Base-by-base conservation (phyloP, 1,284 basidiomycete genomes). In the Ganoderma multipileum region DNA sequence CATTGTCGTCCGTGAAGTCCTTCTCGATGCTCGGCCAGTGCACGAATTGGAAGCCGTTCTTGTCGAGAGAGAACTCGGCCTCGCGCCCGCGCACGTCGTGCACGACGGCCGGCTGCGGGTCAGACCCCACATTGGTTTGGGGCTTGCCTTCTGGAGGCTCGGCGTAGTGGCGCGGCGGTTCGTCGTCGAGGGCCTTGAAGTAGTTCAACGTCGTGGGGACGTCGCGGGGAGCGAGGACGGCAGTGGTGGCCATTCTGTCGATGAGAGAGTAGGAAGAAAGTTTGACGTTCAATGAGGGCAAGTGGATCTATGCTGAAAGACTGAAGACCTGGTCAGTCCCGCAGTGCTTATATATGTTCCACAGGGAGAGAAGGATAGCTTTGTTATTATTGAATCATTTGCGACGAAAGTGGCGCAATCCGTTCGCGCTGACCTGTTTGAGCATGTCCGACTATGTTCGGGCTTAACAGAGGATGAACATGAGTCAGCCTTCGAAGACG, bases 1-100 rank as follows among this genome's bases (percentile, higher is more conserved):
- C 72, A 28, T 80, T 79, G 16, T 84, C 83, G 64, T 86, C 78
- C 20, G 73, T 69, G 73, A 85, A 85, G 14, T 81, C 78, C 69
- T 81, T 82, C 77, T 84, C 83, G 62, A 69, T 61, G 63, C 69
- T 70, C 26, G 69, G 65, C 44, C 54, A 70, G 36, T 76, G 78
- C 52, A 82, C 67, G 68, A 80, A 81, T 69, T 82, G 80, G 77
- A 86, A 85, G 18, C 85, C 84, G 61, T 78, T 82, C 68, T 78
- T 74, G 70, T 85, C 83, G 62, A 84, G 79, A 12, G 78, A 76
- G 41, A 82, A 76, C 1, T 75, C 74, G n/a, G 78, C 68, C 52
- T 76, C 79, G 54, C 77, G 75, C n/a, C 79, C 82, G 26, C 82
- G 81, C 7, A 71, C 78, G 60, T 80, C 77, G 67, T 75, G 75